Base-by-base conservation (phyloP, 306 rosid genomes). In the Cucumis cinereus region DNA sequence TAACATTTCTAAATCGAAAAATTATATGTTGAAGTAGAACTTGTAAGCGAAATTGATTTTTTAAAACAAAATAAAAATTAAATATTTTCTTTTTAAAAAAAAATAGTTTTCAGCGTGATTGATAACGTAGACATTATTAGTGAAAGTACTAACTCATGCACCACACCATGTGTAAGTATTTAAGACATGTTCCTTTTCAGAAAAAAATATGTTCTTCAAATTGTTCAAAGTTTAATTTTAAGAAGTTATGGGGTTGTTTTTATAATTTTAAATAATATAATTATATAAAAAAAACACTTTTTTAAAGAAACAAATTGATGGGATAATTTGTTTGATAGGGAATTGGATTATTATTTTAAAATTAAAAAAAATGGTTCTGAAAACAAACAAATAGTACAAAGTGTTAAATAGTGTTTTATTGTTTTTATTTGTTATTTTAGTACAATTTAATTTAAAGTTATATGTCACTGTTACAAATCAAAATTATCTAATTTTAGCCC, bases 91-190 rank as follows among this genome's bases (percentile, higher is more conserved):
- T n/a, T n/a, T n/a, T n/a, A n/a, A n/a, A n/a, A n/a, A n/a, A n/a
- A n/a, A 30, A 30, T 30, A 1, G 15, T 63, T 38, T 20, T 35
- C 16, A 16, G 10, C n/a, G 40, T 38, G 10, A 41, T 60, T 60
- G 17, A 60, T 60, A 60, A 14, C 28, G 40, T 15, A 26, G 11
- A 13, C 67, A 60, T 67, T 22, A 40, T 67, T 67, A 41, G 45
- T 41, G 3, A 22, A 67, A 41, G 73, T 41, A 67, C 54, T 41
- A 67, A 41, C 33, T 12, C 73, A 40, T 40, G n/a, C 53, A 67
- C 35, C 73, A 67, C 13, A 23, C 74, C 74, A 68, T 43, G 74
- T 68, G 74, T 43, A 68, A 68, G 53, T n/a, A 66, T 68, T 68
- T 43, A 68, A 41, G 74, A 68, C 74, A 11, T 22, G 30, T 40